A percentile compares a stretch with the other conserved stretches of the same genome.
Evolutionary conservation across 2,329 filamentous ascomycete genomes (phyloP).

Genomic region (Fonsecaea nubica): DNA sequence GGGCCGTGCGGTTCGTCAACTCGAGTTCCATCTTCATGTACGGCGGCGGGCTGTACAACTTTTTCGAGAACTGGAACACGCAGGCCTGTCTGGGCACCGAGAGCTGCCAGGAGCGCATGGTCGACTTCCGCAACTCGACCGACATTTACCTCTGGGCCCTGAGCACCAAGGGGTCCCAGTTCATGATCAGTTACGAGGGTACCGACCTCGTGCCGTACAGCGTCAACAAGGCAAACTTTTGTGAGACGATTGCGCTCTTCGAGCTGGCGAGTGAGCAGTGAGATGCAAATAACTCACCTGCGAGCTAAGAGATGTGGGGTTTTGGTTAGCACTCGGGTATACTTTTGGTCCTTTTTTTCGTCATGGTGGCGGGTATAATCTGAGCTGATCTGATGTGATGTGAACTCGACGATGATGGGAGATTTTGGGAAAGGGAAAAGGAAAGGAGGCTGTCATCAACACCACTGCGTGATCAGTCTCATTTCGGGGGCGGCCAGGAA

Average conservation of each 20-base stretch:
- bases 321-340: no score
- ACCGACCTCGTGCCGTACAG: constrained; percentile 36
- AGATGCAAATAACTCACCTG: background rate
- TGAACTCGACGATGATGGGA: no score
- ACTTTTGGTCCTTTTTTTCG: no score
- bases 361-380: no score
- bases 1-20: constrained; percentile 68
- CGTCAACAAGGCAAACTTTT: constrained; percentile 37
- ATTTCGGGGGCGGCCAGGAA: background rate
- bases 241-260: constrained; percentile 36
- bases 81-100: constrained; percentile 45
- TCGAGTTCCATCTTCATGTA: constrained; percentile 64
- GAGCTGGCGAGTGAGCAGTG: constrained; percentile 33
- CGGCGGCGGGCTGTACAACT: constrained; percentile 69
- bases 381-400: no score
- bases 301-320: no score
- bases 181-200: constrained; percentile 37
- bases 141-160: constrained; percentile 38
- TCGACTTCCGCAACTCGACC: constrained; percentile 35
- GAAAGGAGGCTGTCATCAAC: no score
- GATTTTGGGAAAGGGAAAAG: no score
- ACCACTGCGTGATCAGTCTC: background rate
- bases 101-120: constrained; percentile 38
- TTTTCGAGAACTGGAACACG: constrained; percentile 61
- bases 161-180: constrained; percentile 37